A percentile compares a stretch with the other conserved stretches of the same genome.
Evolutionary conservation across 2,329 filamentous ascomycete genomes (phyloP).

Genomic region (Aspergillus sp.): DNA sequence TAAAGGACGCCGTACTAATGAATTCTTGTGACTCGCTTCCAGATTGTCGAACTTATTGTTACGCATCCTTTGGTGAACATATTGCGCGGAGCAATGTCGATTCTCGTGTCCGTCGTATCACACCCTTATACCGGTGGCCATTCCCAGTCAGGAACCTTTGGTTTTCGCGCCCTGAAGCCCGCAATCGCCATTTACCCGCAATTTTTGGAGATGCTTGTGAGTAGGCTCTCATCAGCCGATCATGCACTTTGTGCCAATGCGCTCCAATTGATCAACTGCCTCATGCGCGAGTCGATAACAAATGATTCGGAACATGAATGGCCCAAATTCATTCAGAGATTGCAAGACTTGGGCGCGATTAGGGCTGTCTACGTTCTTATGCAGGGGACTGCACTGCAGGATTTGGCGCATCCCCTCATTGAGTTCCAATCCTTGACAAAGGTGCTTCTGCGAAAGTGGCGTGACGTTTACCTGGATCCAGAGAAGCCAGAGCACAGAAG

Average conservation of each 20-base stretch:
- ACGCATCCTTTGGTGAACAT: constrained; percentile 96
- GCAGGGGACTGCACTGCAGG: constrained; percentile 87
- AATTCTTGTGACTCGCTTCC: constrained; percentile 7
- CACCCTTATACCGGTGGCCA: constrained; percentile 61
- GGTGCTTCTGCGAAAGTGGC: constrained; percentile 79
- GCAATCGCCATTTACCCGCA: constrained; percentile 85
- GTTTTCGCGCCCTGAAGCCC: constrained; percentile 86
- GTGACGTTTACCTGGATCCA: constrained; percentile 73
- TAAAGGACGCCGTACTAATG: neutral
- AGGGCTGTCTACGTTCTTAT: constrained; percentile 87
- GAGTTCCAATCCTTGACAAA: constrained; percentile 94
- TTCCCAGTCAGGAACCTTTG: constrained; percentile 60
- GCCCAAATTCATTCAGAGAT: constrained; percentile 87
- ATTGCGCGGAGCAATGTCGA: constrained; percentile 90
- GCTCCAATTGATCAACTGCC: constrained; percentile 86
- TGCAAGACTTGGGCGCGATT: constrained; percentile 90
- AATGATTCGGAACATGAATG: constrained; percentile 74
- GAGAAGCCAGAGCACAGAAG: constrained; percentile 83
- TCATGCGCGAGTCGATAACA: constrained; percentile 85
- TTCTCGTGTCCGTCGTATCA: constrained; percentile 86
- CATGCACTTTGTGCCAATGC: constrained; percentile 94
- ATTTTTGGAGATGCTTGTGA: constrained; percentile 90
- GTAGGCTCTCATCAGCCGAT: constrained; percentile 84
- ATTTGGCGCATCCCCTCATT: constrained; percentile 78
- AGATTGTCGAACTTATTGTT: constrained; percentile 87